A percentile compares a stretch with the other conserved stretches of the same genome.
These are phyloP conservation scores for Aureobasidium sp. DNA, from an alignment of 2,329 filamentous ascomycete species.

Conservation along the genomic window DNA sequence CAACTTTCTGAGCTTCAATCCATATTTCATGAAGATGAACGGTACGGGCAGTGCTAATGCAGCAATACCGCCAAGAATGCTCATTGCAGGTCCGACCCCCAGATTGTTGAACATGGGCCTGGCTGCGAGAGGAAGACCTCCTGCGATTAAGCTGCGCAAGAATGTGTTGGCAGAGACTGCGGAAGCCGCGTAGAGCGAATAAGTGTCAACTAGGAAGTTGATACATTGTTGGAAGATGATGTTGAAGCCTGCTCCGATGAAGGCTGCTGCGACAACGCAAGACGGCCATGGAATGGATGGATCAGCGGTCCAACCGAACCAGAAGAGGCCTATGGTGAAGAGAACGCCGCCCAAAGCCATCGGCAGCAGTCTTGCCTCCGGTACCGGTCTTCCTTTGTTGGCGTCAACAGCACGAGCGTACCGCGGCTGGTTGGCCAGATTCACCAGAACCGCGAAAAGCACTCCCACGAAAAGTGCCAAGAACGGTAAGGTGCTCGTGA, in stretches of 20 bases:
- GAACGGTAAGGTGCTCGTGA: conserved; percentile 41
- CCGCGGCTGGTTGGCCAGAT: conserved; percentile 35
- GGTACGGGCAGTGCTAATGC: conserved; percentile 37
- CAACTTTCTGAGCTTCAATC: conserved; percentile 34
- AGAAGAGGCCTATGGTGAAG: conserved; percentile 39
- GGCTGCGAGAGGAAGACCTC: conserved; percentile 33
- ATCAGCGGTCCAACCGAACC: conserved; percentile 39
- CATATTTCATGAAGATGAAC: conserved; percentile 40
- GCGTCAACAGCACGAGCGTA: conserved; percentile 34
- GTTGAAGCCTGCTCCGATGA: conserved; percentile 43
- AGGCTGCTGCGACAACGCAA: conserved; percentile 35
- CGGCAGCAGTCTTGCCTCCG: conserved; percentile 36
- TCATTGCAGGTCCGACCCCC: conserved; percentile 37
- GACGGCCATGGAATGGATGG: conserved; percentile 35
- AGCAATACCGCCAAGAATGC: conserved; percentile 37
- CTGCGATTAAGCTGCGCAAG: conserved; percentile 37
- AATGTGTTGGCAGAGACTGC: conserved; percentile 46
- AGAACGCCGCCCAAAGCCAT: conserved; percentile 40
- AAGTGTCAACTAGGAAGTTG: conserved; percentile 40
- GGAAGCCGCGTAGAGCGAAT: conserved; percentile 40
- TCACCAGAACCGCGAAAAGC: conserved; percentile 34
- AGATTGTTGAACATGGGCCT: conserved; percentile 36
- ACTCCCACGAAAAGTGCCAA: conserved; percentile 41
- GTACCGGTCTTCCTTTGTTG: conserved; percentile 28
- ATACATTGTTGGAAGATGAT: conserved; percentile 44